Evolutionary conservation across 352 stramenopile genomes (phyloP).

Genomic region (Phytophthora sojae): DNA sequence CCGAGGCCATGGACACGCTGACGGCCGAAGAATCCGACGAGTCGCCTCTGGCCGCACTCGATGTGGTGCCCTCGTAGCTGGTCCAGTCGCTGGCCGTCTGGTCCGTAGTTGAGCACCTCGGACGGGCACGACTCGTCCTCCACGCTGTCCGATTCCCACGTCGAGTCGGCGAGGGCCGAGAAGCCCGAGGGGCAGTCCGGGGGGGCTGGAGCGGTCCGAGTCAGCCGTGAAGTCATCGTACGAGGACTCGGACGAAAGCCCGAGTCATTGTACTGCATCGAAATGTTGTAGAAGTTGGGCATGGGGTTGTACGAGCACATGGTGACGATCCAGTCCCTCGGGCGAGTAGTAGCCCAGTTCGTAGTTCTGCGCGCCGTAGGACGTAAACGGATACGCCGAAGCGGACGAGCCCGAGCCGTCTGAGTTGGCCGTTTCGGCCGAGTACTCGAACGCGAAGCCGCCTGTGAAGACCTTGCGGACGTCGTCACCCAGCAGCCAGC

Average conservation of each 20-base stretch:
- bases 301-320: conserved; percentile 72
- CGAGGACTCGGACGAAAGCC: conserved; percentile 45
- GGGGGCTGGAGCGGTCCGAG: conserved; percentile 23
- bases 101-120: conserved; percentile 43
- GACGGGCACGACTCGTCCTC: conserved; percentile 41
- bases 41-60: conserved; percentile 30
- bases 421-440: conserved; percentile 74
- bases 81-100: conserved; percentile 61
- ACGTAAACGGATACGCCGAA: conserved; percentile 82
- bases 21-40: conserved; percentile 27
- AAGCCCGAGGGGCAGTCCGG: conserved; percentile 42
- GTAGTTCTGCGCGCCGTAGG: conserved; percentile 78
- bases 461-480: conserved; percentile 64
- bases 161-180: conserved; percentile 33
- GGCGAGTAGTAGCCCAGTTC: conserved; percentile 84
- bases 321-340: conserved; percentile 53
- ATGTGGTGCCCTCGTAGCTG: conserved; percentile 39
- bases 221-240: conserved; percentile 51
- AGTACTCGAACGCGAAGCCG: conserved; percentile 82
- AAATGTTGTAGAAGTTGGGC: conserved; percentile 76
- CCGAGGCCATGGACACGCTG: conserved; percentile 23
- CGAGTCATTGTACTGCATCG: conserved; percentile 56
- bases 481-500: conserved; percentile 50
- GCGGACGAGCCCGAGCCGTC: conserved; percentile 40
- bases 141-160: conserved; percentile 42